A percentile compares a stretch with the other conserved stretches of the same genome.
These are phyloP conservation scores for Venturiaceae sp. DNA, from an alignment of 2,329 filamentous ascomycete genomes.

Conservation along the genomic window DNA sequence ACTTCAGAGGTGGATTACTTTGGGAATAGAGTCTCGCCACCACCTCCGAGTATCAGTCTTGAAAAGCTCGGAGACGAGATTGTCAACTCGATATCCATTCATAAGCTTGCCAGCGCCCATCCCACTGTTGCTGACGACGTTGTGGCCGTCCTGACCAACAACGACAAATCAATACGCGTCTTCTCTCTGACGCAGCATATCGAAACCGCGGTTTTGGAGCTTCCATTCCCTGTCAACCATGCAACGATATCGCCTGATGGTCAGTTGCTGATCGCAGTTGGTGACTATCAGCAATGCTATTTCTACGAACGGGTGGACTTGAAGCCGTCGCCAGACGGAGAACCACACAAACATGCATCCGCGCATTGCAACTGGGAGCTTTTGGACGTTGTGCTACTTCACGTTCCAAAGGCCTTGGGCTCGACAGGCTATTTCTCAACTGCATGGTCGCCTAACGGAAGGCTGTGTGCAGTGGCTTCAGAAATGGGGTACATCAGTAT, in stretches of 20 bases:
- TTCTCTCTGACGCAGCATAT: conserved; percentile 63
- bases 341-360: conserved; percentile 17
- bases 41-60: conserved; percentile 16
- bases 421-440: conserved; percentile 61
- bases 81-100: conserved; percentile 11
- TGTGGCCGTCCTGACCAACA: conserved; percentile 75
- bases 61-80: conserved; percentile 9
- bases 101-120: conserved; percentile 27
- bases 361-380: conserved; percentile 28
- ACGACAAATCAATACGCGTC: conserved; percentile 81
- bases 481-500: conserved; percentile 74
- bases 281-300: conserved; percentile 79
- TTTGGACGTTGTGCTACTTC: conserved; percentile 29
- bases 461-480: conserved; percentile 65
- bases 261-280: conserved; percentile 67
- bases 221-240: conserved; percentile 85
- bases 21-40: conserved; percentile 9
- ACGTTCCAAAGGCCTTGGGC: conserved; percentile 25
- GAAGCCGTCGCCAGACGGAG: conserved; percentile 5
- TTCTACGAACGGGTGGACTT: conserved; percentile 53
- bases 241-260: conserved; percentile 90
- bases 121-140: conserved; percentile 42
- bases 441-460: conserved; percentile 64
- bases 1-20: conserved; percentile 21
- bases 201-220: conserved; percentile 58